Evolutionary conservation across 352 stramenopile genomes (phyloP), one percentile per base, ranked within the genome.

Genomic region (Phytophthora boehmeriae): DNA sequence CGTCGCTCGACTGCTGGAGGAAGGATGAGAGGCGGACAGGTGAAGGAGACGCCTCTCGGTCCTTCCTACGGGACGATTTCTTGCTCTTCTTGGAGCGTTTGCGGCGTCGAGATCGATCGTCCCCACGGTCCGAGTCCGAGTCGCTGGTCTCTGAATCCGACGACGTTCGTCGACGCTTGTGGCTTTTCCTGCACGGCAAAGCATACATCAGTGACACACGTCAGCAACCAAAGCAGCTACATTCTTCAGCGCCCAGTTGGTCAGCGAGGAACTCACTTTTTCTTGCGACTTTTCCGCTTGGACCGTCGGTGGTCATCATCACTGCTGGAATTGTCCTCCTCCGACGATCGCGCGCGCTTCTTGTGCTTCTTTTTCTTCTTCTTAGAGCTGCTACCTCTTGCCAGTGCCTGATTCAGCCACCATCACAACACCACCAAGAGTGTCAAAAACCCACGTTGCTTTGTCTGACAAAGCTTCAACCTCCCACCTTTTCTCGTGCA

Each of bases 21-120:
- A 98, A 98, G n/a, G 90, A 93, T 8, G 88, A 97, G 20, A 98
- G 78, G 25, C 88, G 80, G 63, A 93, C 70, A 27, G 86, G 80
- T 41, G 83, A 92, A 27, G 73, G 68, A 32, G 74, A 92, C 32
- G 49, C 65, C 39, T 83, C 72, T 44, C 62, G 62, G 27, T 69
- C 46, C 59, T 77, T 83, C 43, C 52, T 84, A 34, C 66, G 54
- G 28, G 66, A 74, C 41, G 62, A 56, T 42, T 80, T 83, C 44
- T 71, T 72, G 47, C 56, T 83, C 67, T 78, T 76, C 44, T 75
- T 78, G 28, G 63, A 63, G 55, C 44, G 69, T 52, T 68, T 72
- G 38, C 44, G 55, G 52, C 69, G 63, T 74, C 54, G 64, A 64
- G 59, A 66, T n/a, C 58, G 64, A 38, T 69, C 66, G 56, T 72